Conservation (phyloP, 169 alveolate genomes). For the Cryptosporidium tyzzeri region DNA sequence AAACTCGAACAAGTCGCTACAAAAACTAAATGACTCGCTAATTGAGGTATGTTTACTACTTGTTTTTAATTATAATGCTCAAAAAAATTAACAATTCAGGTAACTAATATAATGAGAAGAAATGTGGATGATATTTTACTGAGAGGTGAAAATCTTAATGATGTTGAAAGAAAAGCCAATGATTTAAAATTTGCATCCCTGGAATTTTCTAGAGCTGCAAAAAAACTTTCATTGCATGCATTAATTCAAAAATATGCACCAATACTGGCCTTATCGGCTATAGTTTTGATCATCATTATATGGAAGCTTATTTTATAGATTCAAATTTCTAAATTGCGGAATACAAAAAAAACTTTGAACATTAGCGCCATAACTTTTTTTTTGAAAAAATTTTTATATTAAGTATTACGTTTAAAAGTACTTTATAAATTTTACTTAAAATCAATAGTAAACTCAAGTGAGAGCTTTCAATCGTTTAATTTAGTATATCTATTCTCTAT, state of each 20-base stretch:
- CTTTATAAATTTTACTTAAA: background rate
- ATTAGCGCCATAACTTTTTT: background rate
- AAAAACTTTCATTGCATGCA: conserved; percentile 79
- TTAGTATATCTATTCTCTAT: background rate
- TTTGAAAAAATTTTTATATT: background rate
- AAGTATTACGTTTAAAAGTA: background rate
- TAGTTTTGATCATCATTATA: conserved; percentile 55
- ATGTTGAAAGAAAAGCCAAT: conserved; percentile 68
- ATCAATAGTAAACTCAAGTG: background rate
- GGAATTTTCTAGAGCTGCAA: conserved; percentile 78
- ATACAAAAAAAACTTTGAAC: background rate
- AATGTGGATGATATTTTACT: conserved; percentile 80
- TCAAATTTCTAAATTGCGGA: background rate
- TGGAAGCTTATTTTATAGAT: conserved; percentile 56
- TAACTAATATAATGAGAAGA: conserved; percentile 77
- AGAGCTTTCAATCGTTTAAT: background rate
- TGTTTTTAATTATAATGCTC: background rate
- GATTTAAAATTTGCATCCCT: conserved; percentile 68
- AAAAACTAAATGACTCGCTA: conserved; percentile 77
- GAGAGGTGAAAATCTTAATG: conserved; percentile 79
- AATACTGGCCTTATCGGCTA: conserved; percentile 24
- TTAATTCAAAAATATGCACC: conserved; percentile 80
- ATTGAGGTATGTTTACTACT: conserved; percentile 66
- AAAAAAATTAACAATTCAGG: conserved; percentile 9
- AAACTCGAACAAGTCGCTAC: conserved; percentile 74